Evolutionary conservation across 228 moss, liverwort and hornwort genomes (phyloP).

Genomic region (Sphagnum fallax): DNA sequence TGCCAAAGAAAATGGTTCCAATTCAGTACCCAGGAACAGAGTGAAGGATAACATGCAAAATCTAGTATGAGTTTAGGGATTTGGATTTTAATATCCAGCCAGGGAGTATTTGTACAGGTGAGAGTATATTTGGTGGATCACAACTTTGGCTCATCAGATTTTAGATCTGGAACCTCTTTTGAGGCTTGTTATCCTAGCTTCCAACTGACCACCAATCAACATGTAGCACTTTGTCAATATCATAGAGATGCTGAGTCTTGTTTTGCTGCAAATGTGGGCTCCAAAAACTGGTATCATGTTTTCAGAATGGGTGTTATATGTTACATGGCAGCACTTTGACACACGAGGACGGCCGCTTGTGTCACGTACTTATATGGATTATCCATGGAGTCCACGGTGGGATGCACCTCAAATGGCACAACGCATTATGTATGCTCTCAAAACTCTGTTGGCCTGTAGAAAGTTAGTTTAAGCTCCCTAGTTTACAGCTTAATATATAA

Average conservation of each 20-base stretch:
- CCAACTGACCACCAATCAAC: too few species aligned
- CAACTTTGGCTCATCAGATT: too few species aligned
- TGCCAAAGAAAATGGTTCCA: background rate
- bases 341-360: conserved; percentile 72
- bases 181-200: too few species aligned
- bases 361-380: conserved; percentile 75
- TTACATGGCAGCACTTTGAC: conserved; percentile 80
- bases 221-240: too few species aligned
- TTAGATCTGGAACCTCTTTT: too few species aligned
- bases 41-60: background rate
- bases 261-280: too few species aligned
- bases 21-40: background rate
- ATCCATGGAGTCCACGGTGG: conserved; percentile 99
- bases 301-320: background rate
- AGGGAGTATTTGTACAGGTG: too few species aligned
- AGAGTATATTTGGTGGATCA: too few species aligned
- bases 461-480: background rate
- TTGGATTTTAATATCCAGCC: too few species aligned
- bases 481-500: background rate
- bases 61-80: background rate
- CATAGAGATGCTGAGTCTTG: too few species aligned
- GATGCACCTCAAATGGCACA: conserved; percentile 83
- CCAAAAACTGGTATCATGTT: too few species aligned
- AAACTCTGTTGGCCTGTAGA: background rate
- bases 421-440: conserved; percentile 42